Base-by-base conservation (phyloP, 768 basidiomycete genomes). In the Tricholoma terreum region DNA sequence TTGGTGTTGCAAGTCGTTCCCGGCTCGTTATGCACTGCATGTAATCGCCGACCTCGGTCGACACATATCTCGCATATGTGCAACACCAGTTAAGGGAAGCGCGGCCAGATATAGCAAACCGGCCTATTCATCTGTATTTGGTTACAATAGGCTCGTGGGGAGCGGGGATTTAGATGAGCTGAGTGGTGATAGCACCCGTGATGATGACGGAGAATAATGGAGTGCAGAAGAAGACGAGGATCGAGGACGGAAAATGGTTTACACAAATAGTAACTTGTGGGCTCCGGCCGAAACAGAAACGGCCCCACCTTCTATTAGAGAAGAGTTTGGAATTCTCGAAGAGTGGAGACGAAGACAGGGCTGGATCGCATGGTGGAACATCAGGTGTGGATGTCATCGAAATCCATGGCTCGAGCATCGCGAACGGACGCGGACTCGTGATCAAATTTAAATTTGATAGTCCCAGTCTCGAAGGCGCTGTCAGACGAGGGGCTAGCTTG, bases 1-100 rank as follows among this genome's bases (percentile, higher is more conserved):
- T 71, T 90, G 89, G 89, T 87, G 84, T 65, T 89, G 87, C 75
- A 89, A 90, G 65, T 84, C 86, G 1, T 90, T 92, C 69, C 75
- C 86, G 36, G 69, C 85, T 6, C 80, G 75, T 31, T 81, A 88
- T 56, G 87, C 88, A 0, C 74, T 85, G 19, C 89, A 90, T 69
- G 86, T 90, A 67, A 78, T 84, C 56, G 79, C 81, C 10, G 84
- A 85, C 63, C 55, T 82, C 30, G 81, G 81, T 17, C 81, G 81
- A 1, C 89, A 90, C 70, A 83, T 85, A 3, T 89, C 81, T 75
- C 72, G 90, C 27, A 80, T 90, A 33, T 11, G 89, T 89, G 1
- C 89, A 92, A 72, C 85, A 85, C 82, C 87, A 14, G 84, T 92
- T 65, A 86, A 89, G 65, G 86, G 89, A 65, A 84, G 85, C 62